These are phyloP conservation scores for Aspergillus heteromorphus DNA, from an alignment of 495 filamentous ascomycete species.

Conservation along the genomic window DNA sequence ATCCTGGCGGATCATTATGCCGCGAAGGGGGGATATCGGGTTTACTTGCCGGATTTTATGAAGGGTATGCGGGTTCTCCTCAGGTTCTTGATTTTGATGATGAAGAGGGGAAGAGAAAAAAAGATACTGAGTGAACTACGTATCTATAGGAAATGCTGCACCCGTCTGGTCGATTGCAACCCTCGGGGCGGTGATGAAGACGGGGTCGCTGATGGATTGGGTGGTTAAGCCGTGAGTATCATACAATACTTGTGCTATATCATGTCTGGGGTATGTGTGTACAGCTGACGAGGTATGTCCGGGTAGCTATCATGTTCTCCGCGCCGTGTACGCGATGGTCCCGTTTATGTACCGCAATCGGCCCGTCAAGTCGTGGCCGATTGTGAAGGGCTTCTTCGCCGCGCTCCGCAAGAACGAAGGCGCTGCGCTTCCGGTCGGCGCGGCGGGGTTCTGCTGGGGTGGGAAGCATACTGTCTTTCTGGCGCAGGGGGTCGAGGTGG, in stretches of 20 bases:
- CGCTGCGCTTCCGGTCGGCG: slow-evolving; percentile 31
- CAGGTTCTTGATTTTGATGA: background rate
- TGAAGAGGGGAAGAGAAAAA: background rate
- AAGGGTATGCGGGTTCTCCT: slow-evolving; percentile 46
- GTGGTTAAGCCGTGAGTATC: slow-evolving; percentile 17
- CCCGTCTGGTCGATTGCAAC: slow-evolving; percentile 10
- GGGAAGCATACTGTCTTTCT: slow-evolving; percentile 46
- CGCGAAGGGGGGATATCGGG: slow-evolving; percentile 37
- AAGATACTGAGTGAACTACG: background rate
- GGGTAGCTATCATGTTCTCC: slow-evolving; percentile 16
- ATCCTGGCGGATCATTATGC: slow-evolving; percentile 51
- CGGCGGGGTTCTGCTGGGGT: slow-evolving; percentile 58
- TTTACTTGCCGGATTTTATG: slow-evolving; percentile 59
- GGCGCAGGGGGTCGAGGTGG: slow-evolving; percentile 24
- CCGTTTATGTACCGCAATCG: slow-evolving; percentile 33
- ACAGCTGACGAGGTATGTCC: background rate
- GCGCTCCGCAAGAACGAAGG: slow-evolving; percentile 34
- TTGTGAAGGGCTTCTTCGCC: slow-evolving; percentile 42
- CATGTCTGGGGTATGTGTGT: background rate
- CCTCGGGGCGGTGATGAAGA: slow-evolving; percentile 5
- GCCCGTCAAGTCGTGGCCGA: slow-evolving; percentile 32
- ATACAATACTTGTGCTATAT: too few relatives aligned
- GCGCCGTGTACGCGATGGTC: slow-evolving; percentile 16
- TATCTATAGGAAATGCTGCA: slow-evolving; percentile 12
- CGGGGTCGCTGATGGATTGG: slow-evolving; percentile 4